Base-by-base conservation (phyloP, 106 monocot genomes). In the Apostasia ramifera region DNA sequence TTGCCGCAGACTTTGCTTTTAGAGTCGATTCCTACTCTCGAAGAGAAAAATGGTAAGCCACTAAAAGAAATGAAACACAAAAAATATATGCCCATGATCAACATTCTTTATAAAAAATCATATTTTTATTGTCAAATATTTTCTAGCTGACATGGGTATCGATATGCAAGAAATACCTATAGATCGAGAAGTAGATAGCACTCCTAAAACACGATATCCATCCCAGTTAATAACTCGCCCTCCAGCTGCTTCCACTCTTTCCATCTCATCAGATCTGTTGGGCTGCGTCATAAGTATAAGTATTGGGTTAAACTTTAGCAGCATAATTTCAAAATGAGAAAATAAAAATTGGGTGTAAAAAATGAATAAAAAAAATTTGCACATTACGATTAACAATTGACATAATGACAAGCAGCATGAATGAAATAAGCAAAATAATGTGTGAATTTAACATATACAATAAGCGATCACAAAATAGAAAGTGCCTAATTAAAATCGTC, bases 141-240 rank as follows among this genome's bases (percentile, higher is more conserved):
- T 3, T 57, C 59, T 40, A 59, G 40, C 7, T 59, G 39, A 59
- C 2, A 59, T 8, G 26, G 26, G 37, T 3, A 56, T 56, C 13
- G 0, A 13, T 62, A 13, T 5, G 10, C 3, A 11, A 41, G 0
- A 5, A 55, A 56, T 80, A 84, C 88, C 88, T 53, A 88, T 78
- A 13, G 88, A 81, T 71, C 88, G 55, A 8, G 88, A 88, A 62
- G 79, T 84, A 7, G 84, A 75, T 3, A 88, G 81, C 50, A 84
- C 81, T 61, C 88, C 88, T 1, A 84, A 48, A n/a, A 84, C 76
- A 8, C 88, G 88, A 60, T 73, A 74, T 26, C 88, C 84, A 53
- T 71, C 76, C 88, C 84, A 88, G 57, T 81, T 75, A 56, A 88
- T 79, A 48, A 88, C 76, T 67, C 71, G 73, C 54, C 88, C 88